Evolutionary conservation across 2,329 filamentous ascomycete genomes (phyloP).

Genomic region (Curvularia sp.): DNA sequence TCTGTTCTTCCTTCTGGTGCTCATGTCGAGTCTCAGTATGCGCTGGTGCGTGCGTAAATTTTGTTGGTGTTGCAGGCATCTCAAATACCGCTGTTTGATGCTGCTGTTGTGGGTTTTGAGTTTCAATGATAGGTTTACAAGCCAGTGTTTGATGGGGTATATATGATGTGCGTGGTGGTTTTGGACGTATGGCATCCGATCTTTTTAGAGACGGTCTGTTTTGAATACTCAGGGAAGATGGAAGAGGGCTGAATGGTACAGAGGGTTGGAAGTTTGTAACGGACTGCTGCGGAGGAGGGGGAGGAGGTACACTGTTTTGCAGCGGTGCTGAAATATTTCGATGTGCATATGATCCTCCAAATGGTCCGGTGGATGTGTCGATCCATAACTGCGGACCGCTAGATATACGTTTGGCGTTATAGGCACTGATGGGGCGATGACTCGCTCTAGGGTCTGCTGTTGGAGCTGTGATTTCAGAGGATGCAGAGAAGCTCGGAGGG

Average conservation of each 20-base stretch:
- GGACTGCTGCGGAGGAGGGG: background rate
- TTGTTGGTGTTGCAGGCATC: constrained; percentile 3
- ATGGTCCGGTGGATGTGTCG: background rate
- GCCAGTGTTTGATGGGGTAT: background rate
- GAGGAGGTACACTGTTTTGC: background rate
- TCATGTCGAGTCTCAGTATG: background rate
- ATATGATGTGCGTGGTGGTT: background rate
- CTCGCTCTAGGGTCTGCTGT: constrained; percentile 15
- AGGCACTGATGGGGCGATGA: constrained; percentile 23
- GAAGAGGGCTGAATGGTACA: background rate
- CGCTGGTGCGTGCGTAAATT: background rate
- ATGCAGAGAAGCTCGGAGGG: background rate
- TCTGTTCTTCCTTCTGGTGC: background rate
- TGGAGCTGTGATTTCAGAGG: background rate
- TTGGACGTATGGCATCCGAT: background rate
- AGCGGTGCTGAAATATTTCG: background rate
- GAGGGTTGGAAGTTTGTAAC: background rate
- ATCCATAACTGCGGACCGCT: constrained; percentile 4
- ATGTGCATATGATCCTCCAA: background rate
- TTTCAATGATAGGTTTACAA: background rate
- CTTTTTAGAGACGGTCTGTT: background rate
- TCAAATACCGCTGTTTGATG: background rate
- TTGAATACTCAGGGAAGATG: background rate
- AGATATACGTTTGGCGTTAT: constrained; percentile 13
- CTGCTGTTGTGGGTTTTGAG: background rate